Conservation (phyloP, 352 stramenopile genomes). For the Phytophthora capsici region DNA sequence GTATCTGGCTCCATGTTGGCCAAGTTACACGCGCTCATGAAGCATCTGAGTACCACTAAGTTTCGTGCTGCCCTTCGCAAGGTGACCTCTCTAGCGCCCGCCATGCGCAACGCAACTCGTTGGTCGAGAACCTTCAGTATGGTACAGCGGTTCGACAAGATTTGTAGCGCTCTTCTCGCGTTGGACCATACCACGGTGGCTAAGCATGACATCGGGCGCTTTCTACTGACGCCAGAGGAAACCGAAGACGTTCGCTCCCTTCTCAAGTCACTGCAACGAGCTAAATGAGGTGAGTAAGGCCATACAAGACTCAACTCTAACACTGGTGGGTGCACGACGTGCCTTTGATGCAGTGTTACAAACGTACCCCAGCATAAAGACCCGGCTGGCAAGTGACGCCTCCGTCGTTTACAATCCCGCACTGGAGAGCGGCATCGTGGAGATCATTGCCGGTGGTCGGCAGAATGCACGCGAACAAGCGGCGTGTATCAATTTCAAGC, state of each 20-base stretch:
- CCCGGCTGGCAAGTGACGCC: background rate
- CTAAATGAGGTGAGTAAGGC: background rate
- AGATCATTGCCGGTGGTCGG: background rate
- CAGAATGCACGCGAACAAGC: background rate
- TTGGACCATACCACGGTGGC: background rate
- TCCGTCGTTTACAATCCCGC: background rate
- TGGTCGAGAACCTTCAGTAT: background rate
- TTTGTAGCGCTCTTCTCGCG: background rate
- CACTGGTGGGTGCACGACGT: background rate
- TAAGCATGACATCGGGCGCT: background rate
- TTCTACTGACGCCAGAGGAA: background rate
- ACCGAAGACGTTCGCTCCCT: background rate
- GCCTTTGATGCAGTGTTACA: background rate
- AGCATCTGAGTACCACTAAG: conserved; percentile 5
- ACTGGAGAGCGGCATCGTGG: background rate
- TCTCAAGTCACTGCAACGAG: background rate
- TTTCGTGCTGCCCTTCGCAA: background rate
- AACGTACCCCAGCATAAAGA: background rate
- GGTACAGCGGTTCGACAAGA: background rate
- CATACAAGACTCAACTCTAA: background rate
- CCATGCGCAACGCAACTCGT: conserved; percentile 1
- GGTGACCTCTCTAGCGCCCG: background rate
- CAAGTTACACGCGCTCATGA: conserved; percentile 13
- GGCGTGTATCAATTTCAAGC: background rate
- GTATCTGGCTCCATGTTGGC: conserved; percentile 7